These are phyloP conservation scores for Globisporangium acanthophoron DNA, from an alignment of 352 stramenopile species.

Conservation along the genomic window DNA sequence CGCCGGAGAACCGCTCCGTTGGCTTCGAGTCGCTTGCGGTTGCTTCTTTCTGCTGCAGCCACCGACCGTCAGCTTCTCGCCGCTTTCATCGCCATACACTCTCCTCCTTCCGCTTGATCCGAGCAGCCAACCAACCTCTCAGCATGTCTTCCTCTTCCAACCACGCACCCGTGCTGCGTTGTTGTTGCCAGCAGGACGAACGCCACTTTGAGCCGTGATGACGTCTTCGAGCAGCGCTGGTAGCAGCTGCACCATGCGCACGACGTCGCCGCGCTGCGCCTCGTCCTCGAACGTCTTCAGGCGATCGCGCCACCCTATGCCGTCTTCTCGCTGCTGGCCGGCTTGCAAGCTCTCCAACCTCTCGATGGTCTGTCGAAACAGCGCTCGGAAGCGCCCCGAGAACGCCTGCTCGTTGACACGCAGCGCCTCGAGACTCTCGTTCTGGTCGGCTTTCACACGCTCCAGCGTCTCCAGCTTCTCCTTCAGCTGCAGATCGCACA, in stretches of 20 bases:
- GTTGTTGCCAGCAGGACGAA: neutral
- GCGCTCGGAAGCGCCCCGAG: slow-evolving; percentile 7
- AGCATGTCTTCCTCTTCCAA: too few relatives aligned
- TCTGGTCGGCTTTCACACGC: slow-evolving; percentile 18
- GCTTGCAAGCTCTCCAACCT: neutral
- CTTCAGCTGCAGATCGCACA: slow-evolving; percentile 12
- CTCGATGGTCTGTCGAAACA: slow-evolving; percentile 11
- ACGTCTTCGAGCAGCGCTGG: slow-evolving; percentile 46
- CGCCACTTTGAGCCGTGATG: slow-evolving; percentile 3
- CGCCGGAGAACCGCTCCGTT: too few relatives aligned
- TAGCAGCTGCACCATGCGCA: slow-evolving; percentile 45
- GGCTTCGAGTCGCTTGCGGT: too few relatives aligned
- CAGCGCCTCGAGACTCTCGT: slow-evolving; percentile 15
- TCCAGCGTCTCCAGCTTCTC: slow-evolving; percentile 15
- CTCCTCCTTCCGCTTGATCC: neutral
- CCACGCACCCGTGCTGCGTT: neutral
- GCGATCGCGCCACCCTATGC: neutral
- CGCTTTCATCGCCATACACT: too few relatives aligned
- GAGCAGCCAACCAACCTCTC: neutral
- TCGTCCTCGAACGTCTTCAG: slow-evolving; percentile 12
- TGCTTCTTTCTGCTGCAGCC: too few relatives aligned
- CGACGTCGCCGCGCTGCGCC: slow-evolving; percentile 22
- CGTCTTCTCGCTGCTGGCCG: neutral
- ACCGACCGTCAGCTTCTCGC: neutral
- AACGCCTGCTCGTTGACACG: slow-evolving; percentile 15